These are phyloP conservation scores for Gossypium davidsonii DNA, from an alignment of 441 rosid species.

Conservation along the genomic window DNA sequence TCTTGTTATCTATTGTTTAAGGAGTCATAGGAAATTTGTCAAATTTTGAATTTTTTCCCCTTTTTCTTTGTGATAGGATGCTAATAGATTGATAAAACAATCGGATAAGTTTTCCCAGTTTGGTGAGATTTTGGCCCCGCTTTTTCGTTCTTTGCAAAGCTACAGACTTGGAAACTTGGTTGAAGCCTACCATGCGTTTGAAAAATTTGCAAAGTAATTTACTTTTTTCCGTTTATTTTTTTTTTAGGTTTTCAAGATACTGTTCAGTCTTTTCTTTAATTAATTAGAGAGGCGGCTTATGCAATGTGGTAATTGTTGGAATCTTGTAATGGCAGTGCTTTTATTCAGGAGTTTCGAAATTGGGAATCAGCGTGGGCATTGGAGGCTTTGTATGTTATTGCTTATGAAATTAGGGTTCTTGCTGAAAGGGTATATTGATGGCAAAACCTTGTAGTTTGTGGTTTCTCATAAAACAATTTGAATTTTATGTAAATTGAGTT, in stretches of 20 bases:
- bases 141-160: slow-evolving; percentile 74
- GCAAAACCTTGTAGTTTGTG: slow-evolving; percentile 11
- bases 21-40: not conserved
- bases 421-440: slow-evolving; percentile 61
- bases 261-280: not conserved
- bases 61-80: slow-evolving; percentile 42
- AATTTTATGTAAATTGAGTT: not conserved
- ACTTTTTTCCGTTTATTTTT: not conserved
- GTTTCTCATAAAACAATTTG: not conserved
- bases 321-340: slow-evolving; percentile 47
- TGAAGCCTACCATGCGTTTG: slow-evolving; percentile 69
- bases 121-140: slow-evolving; percentile 52
- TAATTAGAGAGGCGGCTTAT: not conserved
- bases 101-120: slow-evolving; percentile 64
- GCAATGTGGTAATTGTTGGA: not conserved
- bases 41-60: too few species aligned
- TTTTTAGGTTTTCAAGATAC: not conserved
- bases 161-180: slow-evolving; percentile 56
- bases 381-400: slow-evolving; percentile 73
- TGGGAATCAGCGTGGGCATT: slow-evolving; percentile 98
- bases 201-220: slow-evolving; percentile 70
- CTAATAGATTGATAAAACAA: slow-evolving; percentile 64
- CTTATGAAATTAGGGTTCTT: slow-evolving; percentile 82
- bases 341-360: slow-evolving; percentile 90
- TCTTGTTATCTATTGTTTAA: not conserved